Evolutionary conservation across 2,329 filamentous ascomycete species (phyloP), one percentile per base, ranked within the genome.

Genomic region (Fusarium veterinarium): DNA sequence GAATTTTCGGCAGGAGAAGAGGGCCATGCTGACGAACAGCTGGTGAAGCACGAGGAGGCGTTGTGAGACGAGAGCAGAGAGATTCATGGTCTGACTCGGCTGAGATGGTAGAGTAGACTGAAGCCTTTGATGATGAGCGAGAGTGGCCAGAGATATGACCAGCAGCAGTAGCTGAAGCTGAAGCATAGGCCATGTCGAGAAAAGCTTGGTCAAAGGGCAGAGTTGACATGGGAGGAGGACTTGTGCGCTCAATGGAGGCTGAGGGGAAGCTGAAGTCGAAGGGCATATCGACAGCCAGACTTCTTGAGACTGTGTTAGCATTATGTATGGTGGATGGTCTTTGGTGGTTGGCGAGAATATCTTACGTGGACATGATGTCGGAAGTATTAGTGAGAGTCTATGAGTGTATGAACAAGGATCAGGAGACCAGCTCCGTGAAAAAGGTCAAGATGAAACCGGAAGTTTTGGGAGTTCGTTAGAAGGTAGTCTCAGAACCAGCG

Each of bases 1-100:
- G 90, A 84, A 97, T 95, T 87, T 95, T 96, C 78, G 94, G 94
- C 37, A 97, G 87, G 67, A 97, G 86, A 53, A 94, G 86, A 57
- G 94, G 93, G 58, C 94, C 93, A 83, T 95, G 92, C 69, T 94
- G 92, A 69, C 91, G 89, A 75, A 95, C 89, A 67, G 93, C 93
- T 38, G 93, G 92, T 72, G 88, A 86, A 59, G 87, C 88, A 59
- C 87, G 84, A 44, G 87, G 84, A 42, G 93, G 93, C 17, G 92
- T 95, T 59, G 91, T 92, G 76, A 90, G 86, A 74, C 88, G 86
- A 25, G 91, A 93, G 83, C 89, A 87, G 76, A 90, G 86, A 46
- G 92, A 93, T 80, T 92, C 92, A 60, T 87, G 84, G 72, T 85
- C 84, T 69, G 88, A 89, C 53, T 84, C 81, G 35, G 79, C 89